Base-by-base conservation (phyloP, 805 yeast species). In the Spencermartinsiella europaea region DNA sequence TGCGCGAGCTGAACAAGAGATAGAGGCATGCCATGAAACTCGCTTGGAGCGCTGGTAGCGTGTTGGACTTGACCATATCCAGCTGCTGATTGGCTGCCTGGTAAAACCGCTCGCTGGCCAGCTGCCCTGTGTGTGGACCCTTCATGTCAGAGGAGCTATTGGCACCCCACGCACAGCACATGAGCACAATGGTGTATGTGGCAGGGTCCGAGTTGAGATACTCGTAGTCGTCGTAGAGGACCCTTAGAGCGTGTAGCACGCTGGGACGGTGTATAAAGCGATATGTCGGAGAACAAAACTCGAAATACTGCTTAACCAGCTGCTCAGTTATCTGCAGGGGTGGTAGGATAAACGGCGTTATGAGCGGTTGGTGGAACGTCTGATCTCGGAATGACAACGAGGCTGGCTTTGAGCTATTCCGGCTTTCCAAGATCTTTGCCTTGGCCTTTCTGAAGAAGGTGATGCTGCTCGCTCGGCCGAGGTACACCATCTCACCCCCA, bases 71-170 rank as follows among this genome's bases (percentile, higher is more conserved):
- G 5, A 25, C 31, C 17, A 28, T 25, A n/a, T 42, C 45, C 12
- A 44, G 27, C 7, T 44, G 46, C 3, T 35, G 40, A 19, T 44
- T 40, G 14, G 46, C 46, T 2, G 46, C 46, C 25, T 21, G 40
- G 15, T 44, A 44, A 28, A 44, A 44, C 41, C 22, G 22, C 14
- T 22, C 39, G 4, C 46, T 34, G 5, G 40, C 40, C 31, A 25
- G 19, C 20, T 37, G 14, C 28, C 41, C 28, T 20, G 15, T 17
- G 22, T 35, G 31, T 28, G 40, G 17, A 37, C n/a, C 31, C 17
- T 41, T 12, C 16, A 36, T 16, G 42, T 25, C 8, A 42, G 35
- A 20, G 17, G 41, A 8, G 46, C 46, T 14, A 44, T 21, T 3
- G 36, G 22, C 14, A 27, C 42, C 16, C 21, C 35, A 21, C 35